Evolutionary conservation across 352 stramenopile species (phyloP).

Genomic region (Globisporangium middletonii): DNA sequence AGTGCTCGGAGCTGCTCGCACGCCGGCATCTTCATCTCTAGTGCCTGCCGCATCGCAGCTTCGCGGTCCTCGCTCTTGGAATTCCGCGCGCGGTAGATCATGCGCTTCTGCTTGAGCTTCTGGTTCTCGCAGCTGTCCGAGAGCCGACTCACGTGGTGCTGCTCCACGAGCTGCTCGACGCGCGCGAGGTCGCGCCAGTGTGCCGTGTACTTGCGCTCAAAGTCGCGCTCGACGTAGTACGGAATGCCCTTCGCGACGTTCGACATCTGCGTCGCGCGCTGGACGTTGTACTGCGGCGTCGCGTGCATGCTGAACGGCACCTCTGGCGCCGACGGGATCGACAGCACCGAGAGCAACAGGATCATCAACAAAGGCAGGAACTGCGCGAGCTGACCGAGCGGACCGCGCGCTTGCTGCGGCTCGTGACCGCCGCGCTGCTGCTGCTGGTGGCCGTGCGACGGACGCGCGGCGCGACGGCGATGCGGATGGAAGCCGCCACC

Average conservation of each 20-base stretch:
- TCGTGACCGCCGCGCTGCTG: conserved; percentile 20
- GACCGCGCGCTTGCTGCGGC: conserved; percentile 31
- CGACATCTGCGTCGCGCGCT: conserved; percentile 71
- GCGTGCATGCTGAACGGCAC: conserved; percentile 82
- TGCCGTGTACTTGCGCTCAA: conserved; percentile 82
- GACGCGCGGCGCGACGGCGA: conserved; percentile 19
- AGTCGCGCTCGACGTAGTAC: conserved; percentile 85
- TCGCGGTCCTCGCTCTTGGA: conserved; percentile 71
- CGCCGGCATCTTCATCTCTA: conserved; percentile 81
- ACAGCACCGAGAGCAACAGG: conserved; percentile 78
- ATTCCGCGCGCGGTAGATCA: conserved; percentile 83
- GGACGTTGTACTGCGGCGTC: conserved; percentile 67
- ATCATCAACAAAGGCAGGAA: conserved; percentile 85
- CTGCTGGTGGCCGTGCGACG: conserved; percentile 14
- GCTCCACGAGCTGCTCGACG: conserved; percentile 85
- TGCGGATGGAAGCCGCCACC: conserved; percentile 68
- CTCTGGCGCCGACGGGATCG: conserved; percentile 59
- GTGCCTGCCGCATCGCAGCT: conserved; percentile 63
- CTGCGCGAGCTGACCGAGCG: conserved; percentile 57
- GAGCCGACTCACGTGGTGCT: conserved; percentile 64
- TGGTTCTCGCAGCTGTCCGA: conserved; percentile 76
- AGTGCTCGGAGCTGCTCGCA: conserved; percentile 75
- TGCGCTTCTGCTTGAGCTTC: conserved; percentile 82
- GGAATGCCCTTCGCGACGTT: conserved; percentile 82
- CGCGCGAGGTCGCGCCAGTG: conserved; percentile 80